Conservation (phyloP, 2,329 filamentous ascomycete species). For the Pestalotiopsis sp. region DNA sequence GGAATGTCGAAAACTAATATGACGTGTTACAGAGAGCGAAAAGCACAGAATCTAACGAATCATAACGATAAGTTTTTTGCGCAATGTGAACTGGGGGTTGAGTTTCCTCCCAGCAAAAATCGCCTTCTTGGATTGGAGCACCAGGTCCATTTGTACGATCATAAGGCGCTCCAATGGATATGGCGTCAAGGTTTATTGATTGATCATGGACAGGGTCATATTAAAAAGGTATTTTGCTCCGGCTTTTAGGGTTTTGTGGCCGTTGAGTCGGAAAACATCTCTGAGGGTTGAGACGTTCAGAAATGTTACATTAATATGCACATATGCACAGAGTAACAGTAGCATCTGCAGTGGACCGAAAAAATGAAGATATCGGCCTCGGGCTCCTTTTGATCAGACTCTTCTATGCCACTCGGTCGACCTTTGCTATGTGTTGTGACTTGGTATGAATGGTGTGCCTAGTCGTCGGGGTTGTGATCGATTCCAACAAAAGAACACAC, state of each 20-base stretch:
- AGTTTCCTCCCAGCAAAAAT: neutral
- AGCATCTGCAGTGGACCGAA: neutral
- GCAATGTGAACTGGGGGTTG: neutral
- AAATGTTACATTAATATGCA: constrained; percentile 1
- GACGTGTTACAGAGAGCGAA: constrained; percentile 64
- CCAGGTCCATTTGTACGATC: neutral
- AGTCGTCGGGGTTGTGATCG: no score
- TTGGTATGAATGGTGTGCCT: no score
- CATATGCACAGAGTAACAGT: neutral
- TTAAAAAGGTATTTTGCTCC: constrained; percentile 2
- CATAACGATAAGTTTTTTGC: constrained; percentile 8
- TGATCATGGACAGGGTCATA: constrained; percentile 2
- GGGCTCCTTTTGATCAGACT: no score
- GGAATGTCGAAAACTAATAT: neutral
- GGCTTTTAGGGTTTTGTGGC: neutral
- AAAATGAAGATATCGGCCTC: neutral
- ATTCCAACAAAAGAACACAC: no score
- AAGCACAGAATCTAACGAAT: constrained; percentile 68
- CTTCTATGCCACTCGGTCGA: no score
- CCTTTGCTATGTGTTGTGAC: no score
- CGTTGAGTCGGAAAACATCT: neutral
- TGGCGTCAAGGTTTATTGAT: constrained; percentile 11
- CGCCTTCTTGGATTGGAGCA: neutral
- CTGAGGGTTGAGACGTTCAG: neutral
- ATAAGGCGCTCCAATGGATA: neutral